Percentiles rank a stretch among this genome's conserved stretches.
Conservation (phyloP, 2,329 filamentous ascomycete genomes). For the Phialophora chinensis region DNA sequence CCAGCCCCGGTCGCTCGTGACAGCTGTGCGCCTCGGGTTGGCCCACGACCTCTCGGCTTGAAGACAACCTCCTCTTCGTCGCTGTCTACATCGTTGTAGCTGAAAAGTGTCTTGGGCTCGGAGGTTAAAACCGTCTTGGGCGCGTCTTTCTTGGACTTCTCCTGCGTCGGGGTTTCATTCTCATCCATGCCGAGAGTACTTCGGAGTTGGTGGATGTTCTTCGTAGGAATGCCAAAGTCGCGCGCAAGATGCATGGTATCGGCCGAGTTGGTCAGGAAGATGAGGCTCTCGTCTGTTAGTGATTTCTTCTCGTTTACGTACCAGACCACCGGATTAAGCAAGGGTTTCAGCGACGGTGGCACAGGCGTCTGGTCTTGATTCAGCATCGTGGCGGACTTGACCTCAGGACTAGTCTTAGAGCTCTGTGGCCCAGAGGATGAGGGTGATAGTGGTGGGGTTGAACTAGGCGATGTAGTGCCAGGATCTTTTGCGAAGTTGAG, state of each 20-base stretch:
- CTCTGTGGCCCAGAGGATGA: slow-evolving; percentile 50
- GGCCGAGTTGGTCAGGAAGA: slow-evolving; percentile 54
- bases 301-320: slow-evolving; percentile 47
- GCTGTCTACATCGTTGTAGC: slow-evolving; percentile 54
- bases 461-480: slow-evolving; percentile 48
- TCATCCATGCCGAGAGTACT: slow-evolving; percentile 56
- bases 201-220: slow-evolving; percentile 56
- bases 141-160: slow-evolving; percentile 52
- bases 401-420: slow-evolving; percentile 54
- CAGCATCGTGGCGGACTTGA: slow-evolving; percentile 38
- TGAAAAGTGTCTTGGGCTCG: slow-evolving; percentile 53
- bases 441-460: slow-evolving; percentile 51
- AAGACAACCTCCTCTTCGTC: slow-evolving; percentile 58
- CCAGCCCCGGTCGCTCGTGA: slow-evolving; percentile 22
- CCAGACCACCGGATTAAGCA: slow-evolving; percentile 55
- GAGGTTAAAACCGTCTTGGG: slow-evolving; percentile 38
- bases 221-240: slow-evolving; percentile 55
- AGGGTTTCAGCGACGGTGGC: slow-evolving; percentile 48
- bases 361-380: slow-evolving; percentile 41
- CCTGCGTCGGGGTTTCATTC: slow-evolving; percentile 52
- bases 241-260: slow-evolving; percentile 51
- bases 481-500: slow-evolving; percentile 54
- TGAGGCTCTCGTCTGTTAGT: slow-evolving; percentile 45
- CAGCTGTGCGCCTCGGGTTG: slow-evolving; percentile 23
- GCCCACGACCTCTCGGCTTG: slow-evolving; percentile 38